phyloP scores from a whole-genome alignment of 2,329 filamentous ascomycete species.

The Alternaria consortialis region DNA sequence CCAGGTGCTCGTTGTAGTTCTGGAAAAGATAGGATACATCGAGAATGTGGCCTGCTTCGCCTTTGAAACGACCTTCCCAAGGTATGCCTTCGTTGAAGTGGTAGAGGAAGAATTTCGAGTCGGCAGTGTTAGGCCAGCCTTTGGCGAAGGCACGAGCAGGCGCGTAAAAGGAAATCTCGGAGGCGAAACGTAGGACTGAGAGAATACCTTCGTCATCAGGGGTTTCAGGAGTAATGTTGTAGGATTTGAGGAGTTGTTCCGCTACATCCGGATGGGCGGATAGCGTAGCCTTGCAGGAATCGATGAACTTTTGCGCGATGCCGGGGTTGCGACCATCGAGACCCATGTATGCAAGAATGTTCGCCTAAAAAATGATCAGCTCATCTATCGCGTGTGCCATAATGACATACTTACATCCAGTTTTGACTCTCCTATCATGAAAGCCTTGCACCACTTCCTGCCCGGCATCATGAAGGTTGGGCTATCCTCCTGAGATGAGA shows the following conservation, averaged over 20 bases:
- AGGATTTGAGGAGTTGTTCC: slow-evolving; percentile 47
- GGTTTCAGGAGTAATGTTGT: slow-evolving; percentile 50
- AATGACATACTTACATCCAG: slow-evolving; percentile 52
- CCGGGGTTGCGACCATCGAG: slow-evolving; percentile 38
- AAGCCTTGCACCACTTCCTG: slow-evolving; percentile 56
- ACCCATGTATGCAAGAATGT: slow-evolving; percentile 37
- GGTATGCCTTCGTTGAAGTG: slow-evolving; percentile 49
- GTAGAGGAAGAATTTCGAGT: slow-evolving; percentile 44
- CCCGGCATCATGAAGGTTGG: slow-evolving; percentile 47
- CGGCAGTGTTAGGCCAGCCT: slow-evolving; percentile 41
- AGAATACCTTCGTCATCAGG: slow-evolving; percentile 55
- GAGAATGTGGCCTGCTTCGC: slow-evolving; percentile 46
- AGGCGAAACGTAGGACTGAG: slow-evolving; percentile 55
- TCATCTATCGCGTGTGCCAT: not conserved
- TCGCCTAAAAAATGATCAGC: slow-evolving; percentile 24
- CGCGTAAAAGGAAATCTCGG: slow-evolving; percentile 59
- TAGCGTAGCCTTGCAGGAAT: slow-evolving; percentile 44
- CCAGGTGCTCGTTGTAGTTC: slow-evolving; percentile 43
- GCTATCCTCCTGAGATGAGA: slow-evolving; percentile 38
- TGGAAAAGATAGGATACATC: slow-evolving; percentile 48
- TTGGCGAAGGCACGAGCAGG: slow-evolving; percentile 54
- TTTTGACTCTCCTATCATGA: slow-evolving; percentile 60
- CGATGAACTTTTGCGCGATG: slow-evolving; percentile 48
- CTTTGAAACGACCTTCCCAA: slow-evolving; percentile 47
- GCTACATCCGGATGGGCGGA: slow-evolving; percentile 32